Base-by-base conservation (phyloP, 2,329 filamentous ascomycete genomes). In the Grosmannia clavigera region DNA sequence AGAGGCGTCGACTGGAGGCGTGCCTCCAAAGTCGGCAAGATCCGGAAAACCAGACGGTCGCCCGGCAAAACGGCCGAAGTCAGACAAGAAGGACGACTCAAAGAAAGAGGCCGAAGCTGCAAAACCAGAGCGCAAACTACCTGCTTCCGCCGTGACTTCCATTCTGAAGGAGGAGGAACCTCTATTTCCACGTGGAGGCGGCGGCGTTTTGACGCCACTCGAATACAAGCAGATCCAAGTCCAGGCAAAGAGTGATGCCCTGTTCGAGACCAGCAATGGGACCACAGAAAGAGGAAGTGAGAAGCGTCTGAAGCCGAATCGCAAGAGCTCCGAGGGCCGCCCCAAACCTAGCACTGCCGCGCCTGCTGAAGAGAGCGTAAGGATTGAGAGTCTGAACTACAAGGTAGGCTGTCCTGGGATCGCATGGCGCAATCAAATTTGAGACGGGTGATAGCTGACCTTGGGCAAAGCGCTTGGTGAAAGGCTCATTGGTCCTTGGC, bases 141-240 rank as follows among this genome's bases (percentile, higher is more conserved):
- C 67, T 22, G 68, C 68, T 57, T 64, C 63, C 5, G 60, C 67
- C 3, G 63, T 75, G 35, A 70, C 81, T 59, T 78, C 79, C 46
- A 69, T 76, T 12, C 69, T 82, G 57, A 84, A 80, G 71, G 87
- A 94, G 65, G 94, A 97, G 65, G 94, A 96, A 70, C 85, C 86
- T 40, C 80, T 92, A 53, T 99, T 99, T 68, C 92, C 94, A 66
- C 84, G 94, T 79, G 94, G 94, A 60, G 95, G 94, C 52, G 92
- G 85, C 58, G 95, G 90, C 69, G 80, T 96, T 58, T 76, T 99
- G 70, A 96, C 94, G 2, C 92, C 94, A 25, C 78, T 99, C 58
- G 94, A 99, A 72, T 88, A 95, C 70, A 96, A 96, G 75, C 90
- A 97, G 73, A 97, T 99, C 64, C 87, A 94, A 68, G 86, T 95